Percentiles rank a stretch among this genome's conserved stretches.
phyloP scores from a whole-genome alignment of 495 filamentous ascomycete genomes.

The Tuber calosporum region DNA sequence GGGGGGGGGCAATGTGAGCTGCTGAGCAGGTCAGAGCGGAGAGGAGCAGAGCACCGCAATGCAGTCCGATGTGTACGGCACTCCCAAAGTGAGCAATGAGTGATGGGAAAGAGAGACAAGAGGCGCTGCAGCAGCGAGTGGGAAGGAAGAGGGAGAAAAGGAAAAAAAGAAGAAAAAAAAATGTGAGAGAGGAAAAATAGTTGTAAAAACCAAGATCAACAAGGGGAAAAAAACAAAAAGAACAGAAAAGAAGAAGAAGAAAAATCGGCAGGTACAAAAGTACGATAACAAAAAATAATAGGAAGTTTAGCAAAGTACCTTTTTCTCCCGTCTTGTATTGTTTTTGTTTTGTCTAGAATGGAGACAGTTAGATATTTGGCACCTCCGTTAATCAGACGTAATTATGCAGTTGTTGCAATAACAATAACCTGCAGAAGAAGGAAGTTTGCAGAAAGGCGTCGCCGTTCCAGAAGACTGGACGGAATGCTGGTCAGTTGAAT shows the following conservation, averaged over 20 bases:
- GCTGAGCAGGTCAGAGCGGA: constrained; percentile 2
- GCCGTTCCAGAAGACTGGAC: constrained; percentile 37
- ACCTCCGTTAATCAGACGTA: constrained; percentile 25
- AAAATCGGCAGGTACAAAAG: neutral
- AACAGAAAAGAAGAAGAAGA: neutral
- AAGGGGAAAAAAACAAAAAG: neutral
- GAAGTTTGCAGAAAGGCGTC: constrained; percentile 17
- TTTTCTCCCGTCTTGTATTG: constrained; percentile 1
- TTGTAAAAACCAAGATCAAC: neutral
- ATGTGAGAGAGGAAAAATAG: constrained; percentile 16
- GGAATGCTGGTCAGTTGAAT: constrained; percentile 37
- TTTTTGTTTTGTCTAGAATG: constrained; percentile 14
- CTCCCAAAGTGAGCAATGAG: constrained; percentile 21
- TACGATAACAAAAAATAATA: neutral
- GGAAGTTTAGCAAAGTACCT: constrained; percentile 23
- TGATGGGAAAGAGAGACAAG: constrained; percentile 27
- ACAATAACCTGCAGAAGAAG: constrained; percentile 37
- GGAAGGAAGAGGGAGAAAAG: neutral
- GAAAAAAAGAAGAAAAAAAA: neutral
- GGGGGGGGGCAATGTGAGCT: constrained; percentile 3
- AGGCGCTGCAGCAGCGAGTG: constrained; percentile 2
- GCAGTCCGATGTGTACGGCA: constrained; percentile 4
- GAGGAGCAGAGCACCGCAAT: constrained; percentile 3
- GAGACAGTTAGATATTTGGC: constrained; percentile 14
- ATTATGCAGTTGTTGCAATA: constrained; percentile 32